phyloP scores from a whole-genome alignment of 2,329 filamentous ascomycete species.

The Trichoderma lentiforme region DNA sequence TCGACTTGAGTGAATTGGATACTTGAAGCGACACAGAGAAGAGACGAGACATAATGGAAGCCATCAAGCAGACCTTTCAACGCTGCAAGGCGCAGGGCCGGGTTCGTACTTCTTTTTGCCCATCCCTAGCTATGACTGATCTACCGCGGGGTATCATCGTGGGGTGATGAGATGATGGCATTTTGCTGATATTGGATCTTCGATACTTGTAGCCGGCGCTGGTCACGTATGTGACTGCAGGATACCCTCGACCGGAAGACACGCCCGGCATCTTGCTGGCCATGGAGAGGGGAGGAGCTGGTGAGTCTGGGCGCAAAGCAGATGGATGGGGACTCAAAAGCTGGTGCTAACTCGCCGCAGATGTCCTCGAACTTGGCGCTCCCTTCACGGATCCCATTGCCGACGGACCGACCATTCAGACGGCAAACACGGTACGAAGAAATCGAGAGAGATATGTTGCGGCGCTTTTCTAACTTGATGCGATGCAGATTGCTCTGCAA shows the following conservation, averaged over 20 bases:
- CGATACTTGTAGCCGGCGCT: slow-evolving; percentile 63
- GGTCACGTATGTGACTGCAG: slow-evolving; percentile 94
- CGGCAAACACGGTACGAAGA: slow-evolving; percentile 71
- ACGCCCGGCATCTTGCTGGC: slow-evolving; percentile 81
- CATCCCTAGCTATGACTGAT: not conserved
- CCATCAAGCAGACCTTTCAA: slow-evolving; percentile 56
- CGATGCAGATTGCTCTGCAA: slow-evolving; percentile 61
- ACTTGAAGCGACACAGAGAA: not conserved
- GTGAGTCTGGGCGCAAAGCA: slow-evolving; percentile 45
- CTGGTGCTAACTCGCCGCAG: slow-evolving; percentile 34
- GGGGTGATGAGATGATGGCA: not conserved
- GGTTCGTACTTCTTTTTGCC: slow-evolving; percentile 39
- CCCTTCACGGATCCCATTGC: slow-evolving; percentile 98
- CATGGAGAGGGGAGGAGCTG: slow-evolving; percentile 89
- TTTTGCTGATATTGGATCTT: slow-evolving; percentile 21
- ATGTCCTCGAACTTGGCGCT: slow-evolving; percentile 92
- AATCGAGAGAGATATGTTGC: not conserved
- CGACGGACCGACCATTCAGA: slow-evolving; percentile 96
- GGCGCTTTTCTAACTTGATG: not conserved
- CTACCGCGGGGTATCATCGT: slow-evolving; percentile 1
- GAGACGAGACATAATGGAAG: slow-evolving; percentile 46
- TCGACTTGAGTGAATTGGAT: not conserved
- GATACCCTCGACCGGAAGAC: slow-evolving; percentile 78
- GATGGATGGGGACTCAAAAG: not conserved
- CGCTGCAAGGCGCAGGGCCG: slow-evolving; percentile 57